Percentiles rank a stretch among this genome's conserved stretches.
These are phyloP conservation scores for Pachysolen tannophilus DNA, from an alignment of 805 yeast species.

Conservation along the genomic window DNA sequence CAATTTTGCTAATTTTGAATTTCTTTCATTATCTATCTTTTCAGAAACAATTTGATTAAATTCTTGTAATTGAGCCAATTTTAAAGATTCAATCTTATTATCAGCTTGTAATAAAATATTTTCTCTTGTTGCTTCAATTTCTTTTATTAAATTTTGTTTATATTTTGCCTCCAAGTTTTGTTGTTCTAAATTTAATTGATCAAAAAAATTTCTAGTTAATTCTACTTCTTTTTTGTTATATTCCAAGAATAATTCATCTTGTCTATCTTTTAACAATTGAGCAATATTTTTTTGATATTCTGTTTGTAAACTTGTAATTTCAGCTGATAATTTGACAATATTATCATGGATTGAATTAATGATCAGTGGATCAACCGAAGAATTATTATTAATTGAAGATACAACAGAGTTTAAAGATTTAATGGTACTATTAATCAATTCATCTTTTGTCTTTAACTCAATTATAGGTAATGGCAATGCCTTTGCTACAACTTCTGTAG, in stretches of 20 bases:
- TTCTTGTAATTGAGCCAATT: conserved; percentile 61
- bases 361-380: conserved; percentile 15
- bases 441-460: conserved; percentile 21
- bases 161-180: conserved; percentile 51
- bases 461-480: conserved; percentile 22
- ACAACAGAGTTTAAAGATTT: conserved; percentile 27
- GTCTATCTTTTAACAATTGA: conserved; percentile 19
- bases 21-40: conserved; percentile 65
- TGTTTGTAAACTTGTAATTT: conserved; percentile 12
- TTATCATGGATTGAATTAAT: conserved; percentile 16
- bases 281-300: conserved; percentile 13
- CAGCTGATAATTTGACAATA: conserved; percentile 14
- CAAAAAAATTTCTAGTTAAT: conserved; percentile 48
- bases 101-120: conserved; percentile 64
- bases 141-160: conserved; percentile 47
- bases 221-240: conserved; percentile 40
- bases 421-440: conserved; percentile 26
- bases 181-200: conserved; percentile 57
- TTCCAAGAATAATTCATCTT: conserved; percentile 20
- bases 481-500: conserved; percentile 9
- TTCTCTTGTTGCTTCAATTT: conserved; percentile 59
- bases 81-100: conserved; percentile 60
- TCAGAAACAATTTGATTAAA: conserved; percentile 50
- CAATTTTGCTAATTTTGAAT: conserved; percentile 68
- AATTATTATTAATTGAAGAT: conserved; percentile 17